Evolutionary conservation across 2,329 filamentous ascomycete genomes (phyloP), one percentile per base, ranked within the genome.

Genomic region (Talaromyces sp.): DNA sequence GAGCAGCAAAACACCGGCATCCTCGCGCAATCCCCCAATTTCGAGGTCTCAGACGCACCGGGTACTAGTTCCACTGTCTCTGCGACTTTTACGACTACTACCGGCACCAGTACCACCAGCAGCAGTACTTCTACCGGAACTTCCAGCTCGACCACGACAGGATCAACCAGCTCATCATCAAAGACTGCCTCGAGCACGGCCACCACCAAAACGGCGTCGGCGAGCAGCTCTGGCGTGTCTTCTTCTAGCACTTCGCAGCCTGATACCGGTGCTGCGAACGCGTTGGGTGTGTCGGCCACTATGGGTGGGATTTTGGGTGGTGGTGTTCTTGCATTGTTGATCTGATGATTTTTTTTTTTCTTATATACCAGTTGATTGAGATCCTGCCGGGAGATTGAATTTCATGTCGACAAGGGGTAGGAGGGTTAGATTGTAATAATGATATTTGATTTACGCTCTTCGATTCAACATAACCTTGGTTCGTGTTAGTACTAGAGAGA

Each of bases 1-100:
- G 60, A 62, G 2, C 59, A 61, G 16, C 62, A 65, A 31, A 76
- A 75, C 66, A 70, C 59, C 40, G 78, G 77, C 42, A 79, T 80
- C 63, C 68, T 80, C 34, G 75, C 76, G 30, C 78, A 80, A 68
- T 77, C 75, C 18, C 65, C 70, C 36, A 69, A 74, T 56, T 75
- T 75, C 66, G 68, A 66, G 56, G 71, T 74, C 61, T 42, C 56
- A 9, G 31, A 56, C 8, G 61, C 61, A 40, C 40, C 23, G n/a
- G 40, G 51, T n/a, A 61, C 33, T 10, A 61, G 50, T 31, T 63
- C 62, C 3, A 68, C 51, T 34, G 57, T 65, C 56, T 59, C 65
- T 31, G 63, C 64, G 59, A 65, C 68, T 50, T 66, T 61, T 56
- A 69, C 68, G 5, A 28, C 54, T 53, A 63, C 63, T 9, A 52